phyloP scores from a whole-genome alignment of 1,284 basidiomycete genomes.

The Cutaneotrichosporon cyanovorans region DNA sequence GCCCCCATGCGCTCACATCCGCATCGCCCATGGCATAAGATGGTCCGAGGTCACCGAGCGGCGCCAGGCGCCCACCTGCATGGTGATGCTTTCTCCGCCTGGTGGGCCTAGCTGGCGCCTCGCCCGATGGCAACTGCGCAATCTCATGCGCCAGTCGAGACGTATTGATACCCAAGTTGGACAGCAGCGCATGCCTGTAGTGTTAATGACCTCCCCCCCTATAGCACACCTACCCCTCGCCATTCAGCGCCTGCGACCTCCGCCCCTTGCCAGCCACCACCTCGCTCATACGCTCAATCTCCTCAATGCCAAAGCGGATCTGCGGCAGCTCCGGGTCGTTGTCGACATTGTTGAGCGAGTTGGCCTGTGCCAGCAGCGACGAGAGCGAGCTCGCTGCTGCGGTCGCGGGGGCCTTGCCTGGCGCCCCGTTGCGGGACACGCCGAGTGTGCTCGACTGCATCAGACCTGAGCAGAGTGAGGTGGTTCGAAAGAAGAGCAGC shows the following conservation, averaged over 20 bases:
- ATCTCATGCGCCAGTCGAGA: slow-evolving; percentile 38
- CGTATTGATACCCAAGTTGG: slow-evolving; percentile 43
- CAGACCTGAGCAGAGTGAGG: background rate
- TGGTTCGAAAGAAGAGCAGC: background rate
- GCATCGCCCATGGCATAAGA: slow-evolving; percentile 28
- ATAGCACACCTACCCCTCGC: slow-evolving; percentile 33
- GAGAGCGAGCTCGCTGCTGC: slow-evolving; percentile 23
- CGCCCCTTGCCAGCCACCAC: slow-evolving; percentile 30
- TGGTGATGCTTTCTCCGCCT: slow-evolving; percentile 15
- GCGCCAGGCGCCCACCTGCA: slow-evolving; percentile 14
- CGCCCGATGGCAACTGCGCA: slow-evolving; percentile 25
- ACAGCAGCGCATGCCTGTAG: slow-evolving; percentile 33
- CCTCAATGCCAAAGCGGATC: slow-evolving; percentile 40
- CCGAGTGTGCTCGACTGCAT: slow-evolving; percentile 13
- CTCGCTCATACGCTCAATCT: slow-evolving; percentile 43
- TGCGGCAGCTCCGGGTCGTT: slow-evolving; percentile 38
- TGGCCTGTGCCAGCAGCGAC: slow-evolving; percentile 36
- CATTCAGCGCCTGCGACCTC: slow-evolving; percentile 20
- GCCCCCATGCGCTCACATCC: slow-evolving; percentile 38
- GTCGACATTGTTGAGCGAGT: slow-evolving; percentile 32
- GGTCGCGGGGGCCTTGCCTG: slow-evolving; percentile 16
- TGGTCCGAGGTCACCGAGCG: slow-evolving; percentile 25
- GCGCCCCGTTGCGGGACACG: background rate
- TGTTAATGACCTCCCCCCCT: background rate
- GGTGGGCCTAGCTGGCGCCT: slow-evolving; percentile 12